phyloP scores from a whole-genome alignment of 768 basidiomycete species.

The Chlorophyllum brunneum region DNA sequence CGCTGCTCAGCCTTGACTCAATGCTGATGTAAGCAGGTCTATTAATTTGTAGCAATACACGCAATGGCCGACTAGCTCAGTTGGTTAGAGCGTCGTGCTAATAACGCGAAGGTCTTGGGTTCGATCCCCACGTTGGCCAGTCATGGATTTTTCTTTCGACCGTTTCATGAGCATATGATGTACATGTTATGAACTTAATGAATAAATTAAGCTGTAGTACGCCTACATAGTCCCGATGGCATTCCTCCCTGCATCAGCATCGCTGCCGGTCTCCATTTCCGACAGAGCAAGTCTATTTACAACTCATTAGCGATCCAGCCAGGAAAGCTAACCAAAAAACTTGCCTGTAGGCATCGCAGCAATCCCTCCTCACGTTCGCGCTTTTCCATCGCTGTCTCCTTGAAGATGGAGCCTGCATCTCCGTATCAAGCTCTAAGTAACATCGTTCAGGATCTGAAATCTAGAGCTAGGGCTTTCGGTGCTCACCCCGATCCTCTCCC shows the following conservation, averaged over 20 bases:
- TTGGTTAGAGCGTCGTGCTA: slow-evolving; percentile 93
- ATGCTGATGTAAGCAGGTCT: not conserved
- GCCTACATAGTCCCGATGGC: not conserved
- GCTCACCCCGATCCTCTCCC: slow-evolving; percentile 66
- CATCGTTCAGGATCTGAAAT: too few species aligned
- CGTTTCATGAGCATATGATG: too few species aligned
- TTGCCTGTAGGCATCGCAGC: slow-evolving; percentile 60
- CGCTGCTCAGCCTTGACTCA: not conserved
- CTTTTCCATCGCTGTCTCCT: slow-evolving; percentile 61
- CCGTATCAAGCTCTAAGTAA: slow-evolving; percentile 57
- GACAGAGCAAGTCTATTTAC: slow-evolving; percentile 17
- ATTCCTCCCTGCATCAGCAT: slow-evolving; percentile 11
- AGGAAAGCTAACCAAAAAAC: slow-evolving; percentile 19
- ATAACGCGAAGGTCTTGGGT: slow-evolving; percentile 81
- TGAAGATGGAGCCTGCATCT: slow-evolving; percentile 50
- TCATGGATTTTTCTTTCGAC: too few species aligned
- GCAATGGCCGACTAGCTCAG: slow-evolving; percentile 91
- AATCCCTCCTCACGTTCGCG: slow-evolving; percentile 43
- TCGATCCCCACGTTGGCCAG: slow-evolving; percentile 80
- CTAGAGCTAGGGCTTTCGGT: not conserved
- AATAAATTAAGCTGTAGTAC: not conserved
- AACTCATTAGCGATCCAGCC: not conserved
- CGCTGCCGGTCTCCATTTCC: slow-evolving; percentile 24
- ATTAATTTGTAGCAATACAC: too few species aligned
- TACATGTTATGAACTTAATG: too few species aligned